Base-by-base conservation (phyloP, 768 basidiomycete species). In the Chalciporus sphaerocephalus region DNA sequence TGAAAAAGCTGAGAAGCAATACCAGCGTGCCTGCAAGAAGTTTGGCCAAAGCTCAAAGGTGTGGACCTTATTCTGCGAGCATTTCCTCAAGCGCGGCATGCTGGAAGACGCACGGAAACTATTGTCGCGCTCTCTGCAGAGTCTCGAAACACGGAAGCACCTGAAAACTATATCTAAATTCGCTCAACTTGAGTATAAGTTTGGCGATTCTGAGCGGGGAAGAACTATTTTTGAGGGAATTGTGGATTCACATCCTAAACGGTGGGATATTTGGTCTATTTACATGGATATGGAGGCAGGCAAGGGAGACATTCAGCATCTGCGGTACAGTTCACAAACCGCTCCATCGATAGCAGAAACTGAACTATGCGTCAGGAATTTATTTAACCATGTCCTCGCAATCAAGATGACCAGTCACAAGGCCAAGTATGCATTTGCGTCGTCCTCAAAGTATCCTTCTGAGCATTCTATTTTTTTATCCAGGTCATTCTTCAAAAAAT, bases 181-280 rank as follows among this genome's bases (percentile, higher is more conserved):
- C 63, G 94, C 94, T 2, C 86, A 93, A 55, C 72, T 98, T 16
- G 96, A 99, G 64, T 99, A 97, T 68, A 94, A 87, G 62, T 72
- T 85, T 23, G 96, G 93, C 2, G 96, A 98, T 55, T 74, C 90
- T 2, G 96, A 99, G 64, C 82, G 96, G 38, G 96, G 94, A 22
- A 88, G 87, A 62, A 99, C 95, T 1, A 75, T 99, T 40, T 97
- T 96, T 50, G 95, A 98, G 61, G 96, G 95, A 35, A 90, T 99
- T 52, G 72, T 98, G 35, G 94, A 96, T 67, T 91, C 89, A 12
- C 92, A 97, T 70, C 86, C 92, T 4, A 97, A 94, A 68, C 80
- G 92, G 44, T 86, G 93, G 77, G 93, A 98, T 59, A 70, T 97
- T 39, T 98, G 96, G 95, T 87, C 85, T 32, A 73, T 97, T 40